Conservation (phyloP, 768 basidiomycete species). For the Auriscalpium orientale region DNA sequence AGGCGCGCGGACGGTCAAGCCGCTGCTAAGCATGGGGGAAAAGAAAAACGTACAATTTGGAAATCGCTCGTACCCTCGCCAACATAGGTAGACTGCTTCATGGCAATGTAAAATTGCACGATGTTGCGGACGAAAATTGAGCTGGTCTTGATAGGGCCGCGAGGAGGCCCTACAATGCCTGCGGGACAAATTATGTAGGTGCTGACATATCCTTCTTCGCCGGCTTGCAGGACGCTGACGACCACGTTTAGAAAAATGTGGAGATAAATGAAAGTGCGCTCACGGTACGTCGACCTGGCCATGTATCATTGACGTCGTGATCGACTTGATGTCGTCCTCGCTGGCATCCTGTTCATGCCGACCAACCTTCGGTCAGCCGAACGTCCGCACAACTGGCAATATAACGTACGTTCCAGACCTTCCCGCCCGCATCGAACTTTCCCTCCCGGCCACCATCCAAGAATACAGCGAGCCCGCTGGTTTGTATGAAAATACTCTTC, state of each 20-base stretch:
- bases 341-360: neutral
- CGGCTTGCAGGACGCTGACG: neutral
- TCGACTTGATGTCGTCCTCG: slow-evolving; percentile 5
- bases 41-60: neutral
- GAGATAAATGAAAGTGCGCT: neutral
- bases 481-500: slow-evolving; percentile 1
- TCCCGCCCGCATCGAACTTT: neutral
- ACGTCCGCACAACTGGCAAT: neutral
- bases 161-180: neutral
- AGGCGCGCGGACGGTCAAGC: neutral
- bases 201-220: neutral
- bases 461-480: slow-evolving; percentile 5
- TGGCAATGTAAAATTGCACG: neutral
- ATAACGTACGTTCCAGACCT: slow-evolving; percentile 1
- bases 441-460: neutral
- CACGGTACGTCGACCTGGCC: slow-evolving; percentile 4
- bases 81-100: neutral
- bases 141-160: neutral
- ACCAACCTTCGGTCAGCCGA: neutral
- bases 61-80: neutral
- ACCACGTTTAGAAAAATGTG: neutral
- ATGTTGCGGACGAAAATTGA: neutral
- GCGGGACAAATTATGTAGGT: neutral
- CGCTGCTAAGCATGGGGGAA: neutral
- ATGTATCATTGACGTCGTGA: slow-evolving; percentile 6